Conservation (phyloP, 345 rosid species). For the Diplotaxis tenuifolia region DNA sequence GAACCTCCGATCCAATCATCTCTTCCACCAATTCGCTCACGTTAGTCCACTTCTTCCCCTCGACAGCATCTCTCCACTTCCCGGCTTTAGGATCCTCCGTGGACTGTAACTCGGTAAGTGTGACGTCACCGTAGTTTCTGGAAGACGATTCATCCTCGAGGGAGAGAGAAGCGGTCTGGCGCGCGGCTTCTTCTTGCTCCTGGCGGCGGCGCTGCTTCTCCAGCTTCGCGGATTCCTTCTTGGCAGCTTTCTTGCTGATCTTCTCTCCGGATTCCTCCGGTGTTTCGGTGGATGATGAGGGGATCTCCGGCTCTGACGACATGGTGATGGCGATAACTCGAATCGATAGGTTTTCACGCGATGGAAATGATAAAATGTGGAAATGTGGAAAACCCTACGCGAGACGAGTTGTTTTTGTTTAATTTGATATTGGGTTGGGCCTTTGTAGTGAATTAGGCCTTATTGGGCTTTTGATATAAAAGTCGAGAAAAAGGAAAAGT, state of each 20-base stretch:
- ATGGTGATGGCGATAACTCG: neutral
- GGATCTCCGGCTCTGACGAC: slow-evolving; percentile 32
- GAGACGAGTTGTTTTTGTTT: neutral
- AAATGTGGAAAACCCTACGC: slow-evolving; percentile 10
- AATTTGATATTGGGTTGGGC: neutral
- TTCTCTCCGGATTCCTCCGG: slow-evolving; percentile 36
- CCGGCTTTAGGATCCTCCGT: slow-evolving; percentile 40
- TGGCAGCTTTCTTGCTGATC: slow-evolving; percentile 76
- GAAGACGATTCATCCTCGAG: slow-evolving; percentile 48
- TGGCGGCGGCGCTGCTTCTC: slow-evolving; percentile 74
- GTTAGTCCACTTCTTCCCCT: slow-evolving; percentile 42
- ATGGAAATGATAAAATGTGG: too few species aligned
- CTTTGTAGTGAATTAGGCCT: neutral
- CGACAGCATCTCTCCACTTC: slow-evolving; percentile 44
- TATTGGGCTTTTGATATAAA: neutral
- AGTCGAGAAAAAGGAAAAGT: neutral
- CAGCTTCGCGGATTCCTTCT: slow-evolving; percentile 77
- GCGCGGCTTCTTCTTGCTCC: slow-evolving; percentile 43
- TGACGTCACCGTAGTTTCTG: slow-evolving; percentile 60
- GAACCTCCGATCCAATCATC: slow-evolving; percentile 45
- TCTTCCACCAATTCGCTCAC: slow-evolving; percentile 48
- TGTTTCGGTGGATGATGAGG: neutral
- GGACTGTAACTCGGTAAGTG: slow-evolving; percentile 60
- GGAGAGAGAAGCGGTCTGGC: slow-evolving; percentile 38
- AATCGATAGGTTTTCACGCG: neutral